Conservation (phyloP, 2,329 filamentous ascomycete species). For the Coniochaeta hoffmannii region DNA sequence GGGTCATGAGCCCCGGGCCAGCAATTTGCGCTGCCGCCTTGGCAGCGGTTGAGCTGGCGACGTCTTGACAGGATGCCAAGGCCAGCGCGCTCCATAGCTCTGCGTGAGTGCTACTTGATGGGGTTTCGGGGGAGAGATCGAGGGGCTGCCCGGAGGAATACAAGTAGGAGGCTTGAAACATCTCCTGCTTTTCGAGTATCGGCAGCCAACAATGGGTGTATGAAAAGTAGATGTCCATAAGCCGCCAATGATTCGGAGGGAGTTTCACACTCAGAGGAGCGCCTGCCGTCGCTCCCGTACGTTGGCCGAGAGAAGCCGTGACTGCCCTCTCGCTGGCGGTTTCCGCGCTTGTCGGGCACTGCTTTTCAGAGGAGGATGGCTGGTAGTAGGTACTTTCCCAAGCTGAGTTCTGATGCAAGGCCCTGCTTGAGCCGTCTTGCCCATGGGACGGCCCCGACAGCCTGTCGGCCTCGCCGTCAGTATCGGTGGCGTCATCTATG, state of each 20-base stretch:
- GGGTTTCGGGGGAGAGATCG: slow-evolving; percentile 12
- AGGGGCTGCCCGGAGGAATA: slow-evolving; percentile 26
- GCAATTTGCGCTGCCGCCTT: slow-evolving; percentile 5
- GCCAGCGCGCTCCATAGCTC: slow-evolving; percentile 55
- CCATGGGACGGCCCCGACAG: slow-evolving; percentile 10
- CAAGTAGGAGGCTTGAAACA: slow-evolving; percentile 39
- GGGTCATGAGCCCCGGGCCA: slow-evolving; percentile 16
- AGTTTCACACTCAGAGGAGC: slow-evolving; percentile 23
- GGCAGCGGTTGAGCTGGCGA: slow-evolving; percentile 17
- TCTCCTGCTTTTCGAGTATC: slow-evolving; percentile 58
- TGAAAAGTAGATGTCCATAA: slow-evolving; percentile 67
- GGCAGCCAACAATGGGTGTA: slow-evolving; percentile 74
- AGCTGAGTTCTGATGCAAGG: neutral
- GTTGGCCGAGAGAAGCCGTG: neutral
- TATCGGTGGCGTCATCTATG: slow-evolving; percentile 22
- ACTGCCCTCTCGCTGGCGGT: neutral
- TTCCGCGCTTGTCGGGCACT: neutral
- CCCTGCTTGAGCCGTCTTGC: slow-evolving; percentile 5
- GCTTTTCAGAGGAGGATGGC: neutral
- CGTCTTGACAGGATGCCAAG: slow-evolving; percentile 48
- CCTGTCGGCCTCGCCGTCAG: slow-evolving; percentile 19
- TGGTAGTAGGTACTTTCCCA: neutral
- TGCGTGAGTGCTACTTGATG: slow-evolving; percentile 37
- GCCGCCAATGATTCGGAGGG: slow-evolving; percentile 46
- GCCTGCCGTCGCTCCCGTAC: neutral